Conservation (phyloP, 208 protist genomes). For the Kentomonas sorsogonicus region DNA sequence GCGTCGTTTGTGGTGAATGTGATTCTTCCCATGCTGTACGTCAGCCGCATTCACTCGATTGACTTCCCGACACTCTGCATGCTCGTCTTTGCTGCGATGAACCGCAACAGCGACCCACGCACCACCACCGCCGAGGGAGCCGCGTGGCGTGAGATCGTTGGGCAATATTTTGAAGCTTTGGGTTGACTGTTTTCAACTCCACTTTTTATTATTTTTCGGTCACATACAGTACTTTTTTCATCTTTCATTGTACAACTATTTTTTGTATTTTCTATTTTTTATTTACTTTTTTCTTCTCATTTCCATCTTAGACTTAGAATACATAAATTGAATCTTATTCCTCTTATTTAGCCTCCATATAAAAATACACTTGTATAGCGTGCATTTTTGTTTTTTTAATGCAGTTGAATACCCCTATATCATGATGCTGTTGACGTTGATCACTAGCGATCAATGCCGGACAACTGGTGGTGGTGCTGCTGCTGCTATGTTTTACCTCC, state of each 20-base stretch:
- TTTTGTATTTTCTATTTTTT: background rate
- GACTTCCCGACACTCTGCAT: conserved; percentile 61
- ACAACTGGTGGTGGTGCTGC: too few relatives aligned
- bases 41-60: conserved; percentile 37
- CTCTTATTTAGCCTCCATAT: too few relatives aligned
- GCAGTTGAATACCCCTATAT: conserved; percentile 1
- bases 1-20: conserved; percentile 59
- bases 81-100: conserved; percentile 47
- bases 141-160: conserved; percentile 42
- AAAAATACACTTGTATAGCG: background rate
- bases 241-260: background rate
- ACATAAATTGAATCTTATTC: too few relatives aligned
- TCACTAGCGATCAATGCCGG: too few relatives aligned
- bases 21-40: conserved; percentile 37
- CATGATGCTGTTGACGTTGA: conserved; percentile 2
- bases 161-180: conserved; percentile 43
- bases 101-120: conserved; percentile 10
- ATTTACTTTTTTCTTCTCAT: conserved; percentile 15
- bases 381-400: conserved; percentile 14
- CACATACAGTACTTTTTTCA: too few relatives aligned
- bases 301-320: background rate
- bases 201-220: background rate
- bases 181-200: background rate
- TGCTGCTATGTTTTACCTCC: too few relatives aligned
- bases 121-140: conserved; percentile 2